phyloP scores from a whole-genome alignment of 75 land plant species.

The Picea glauca region DNA sequence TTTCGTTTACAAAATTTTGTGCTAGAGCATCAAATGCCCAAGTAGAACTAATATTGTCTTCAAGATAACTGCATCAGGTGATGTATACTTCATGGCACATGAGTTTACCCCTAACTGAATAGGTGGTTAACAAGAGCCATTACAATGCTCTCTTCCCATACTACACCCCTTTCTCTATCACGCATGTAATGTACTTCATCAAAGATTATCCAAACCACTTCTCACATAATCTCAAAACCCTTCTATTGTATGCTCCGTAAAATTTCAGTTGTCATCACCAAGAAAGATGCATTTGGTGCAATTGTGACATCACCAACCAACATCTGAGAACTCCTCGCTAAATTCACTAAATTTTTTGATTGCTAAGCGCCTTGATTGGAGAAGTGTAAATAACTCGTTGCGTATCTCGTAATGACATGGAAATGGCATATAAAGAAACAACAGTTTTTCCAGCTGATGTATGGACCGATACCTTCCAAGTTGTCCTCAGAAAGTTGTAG shows the following conservation, averaged over 20 bases:
- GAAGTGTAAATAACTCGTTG: slow-evolving; percentile 98
- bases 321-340: slow-evolving; percentile 91
- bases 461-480: slow-evolving; percentile 97
- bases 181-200: slow-evolving; percentile 99
- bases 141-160: slow-evolving; percentile 99
- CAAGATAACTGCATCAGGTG: too few relatives aligned
- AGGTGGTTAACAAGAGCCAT: too few relatives aligned
- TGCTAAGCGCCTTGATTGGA: slow-evolving; percentile 96
- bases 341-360: slow-evolving; percentile 97
- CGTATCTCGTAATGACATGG: slow-evolving; percentile 79
- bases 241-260: slow-evolving; percentile 98
- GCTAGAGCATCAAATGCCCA: too few relatives aligned
- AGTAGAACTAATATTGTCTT: too few relatives aligned
- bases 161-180: slow-evolving; percentile 96
- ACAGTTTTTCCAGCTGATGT: slow-evolving; percentile 99
- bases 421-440: slow-evolving; percentile 93
- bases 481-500: too few relatives aligned
- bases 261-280: slow-evolving; percentile 99
- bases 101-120: too few relatives aligned
- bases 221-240: slow-evolving; percentile 86
- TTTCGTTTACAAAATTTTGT: too few relatives aligned
- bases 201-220: slow-evolving; percentile 99
- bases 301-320: slow-evolving; percentile 98
- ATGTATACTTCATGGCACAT: too few relatives aligned
- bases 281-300: slow-evolving; percentile 93